Percentiles rank a stretch among this genome's conserved stretches.
phyloP scores from a whole-genome alignment of 1,284 basidiomycete species.

The Trichosporon ovoides region DNA sequence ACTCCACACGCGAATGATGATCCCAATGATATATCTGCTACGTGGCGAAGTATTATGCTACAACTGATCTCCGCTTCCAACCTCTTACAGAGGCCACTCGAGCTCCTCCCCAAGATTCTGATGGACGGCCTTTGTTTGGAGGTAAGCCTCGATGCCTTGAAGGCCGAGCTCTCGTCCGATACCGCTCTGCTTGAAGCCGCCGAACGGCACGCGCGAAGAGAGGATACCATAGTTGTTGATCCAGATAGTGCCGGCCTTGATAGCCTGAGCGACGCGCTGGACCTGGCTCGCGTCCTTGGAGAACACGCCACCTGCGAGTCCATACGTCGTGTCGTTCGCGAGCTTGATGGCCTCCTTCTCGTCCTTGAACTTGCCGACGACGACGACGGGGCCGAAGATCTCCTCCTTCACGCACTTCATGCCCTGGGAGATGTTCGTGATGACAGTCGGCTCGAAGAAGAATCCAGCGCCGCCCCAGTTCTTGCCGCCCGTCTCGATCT shows the following conservation, averaged over 20 bases:
- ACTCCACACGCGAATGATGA: too few species aligned
- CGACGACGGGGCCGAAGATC: slow-evolving; percentile 53
- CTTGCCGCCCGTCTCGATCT: slow-evolving; percentile 68
- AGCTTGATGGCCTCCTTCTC: slow-evolving; percentile 56
- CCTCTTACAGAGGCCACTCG: slow-evolving; percentile 14
- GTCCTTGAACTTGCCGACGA: slow-evolving; percentile 46
- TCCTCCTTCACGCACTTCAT: slow-evolving; percentile 45
- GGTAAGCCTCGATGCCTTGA: slow-evolving; percentile 73
- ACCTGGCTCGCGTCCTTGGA: slow-evolving; percentile 83
- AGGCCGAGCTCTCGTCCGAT: slow-evolving; percentile 80
- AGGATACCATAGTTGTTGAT: slow-evolving; percentile 79
- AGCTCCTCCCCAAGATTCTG: slow-evolving; percentile 15
- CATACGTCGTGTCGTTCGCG: slow-evolving; percentile 80
- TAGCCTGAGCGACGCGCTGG: slow-evolving; percentile 70
- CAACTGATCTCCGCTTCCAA: too few species aligned
- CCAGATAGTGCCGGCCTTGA: slow-evolving; percentile 79
- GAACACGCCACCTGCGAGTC: slow-evolving; percentile 81
- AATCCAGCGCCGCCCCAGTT: slow-evolving; percentile 44
- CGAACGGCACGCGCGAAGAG: slow-evolving; percentile 81
- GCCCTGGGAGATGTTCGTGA: slow-evolving; percentile 38
- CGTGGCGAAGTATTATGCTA: too few species aligned
- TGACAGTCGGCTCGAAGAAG: slow-evolving; percentile 49
- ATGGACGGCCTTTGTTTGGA: slow-evolving; percentile 14
- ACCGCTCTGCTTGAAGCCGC: slow-evolving; percentile 83
- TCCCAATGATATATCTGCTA: too few species aligned